Evolutionary conservation across 768 basidiomycete species (phyloP), one percentile per base, ranked within the genome.

Genomic region (Coprinopsis sp.): DNA sequence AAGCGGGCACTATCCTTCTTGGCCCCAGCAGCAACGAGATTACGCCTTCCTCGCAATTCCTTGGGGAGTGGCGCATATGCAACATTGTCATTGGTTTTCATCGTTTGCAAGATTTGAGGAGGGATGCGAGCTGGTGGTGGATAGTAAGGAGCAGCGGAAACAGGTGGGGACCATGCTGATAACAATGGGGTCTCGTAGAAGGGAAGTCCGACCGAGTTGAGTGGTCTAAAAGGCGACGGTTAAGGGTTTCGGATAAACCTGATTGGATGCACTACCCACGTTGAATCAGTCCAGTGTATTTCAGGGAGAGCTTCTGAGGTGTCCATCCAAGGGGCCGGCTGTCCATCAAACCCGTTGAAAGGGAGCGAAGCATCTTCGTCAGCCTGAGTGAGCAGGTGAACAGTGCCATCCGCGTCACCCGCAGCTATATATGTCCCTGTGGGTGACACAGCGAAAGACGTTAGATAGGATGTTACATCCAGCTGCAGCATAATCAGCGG

Each of bases 341-440:
- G 81, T 1, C 91, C 91, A 49, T 91, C 84, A 56, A 85, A 95
- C 0, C 94, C 92, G 54, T 95, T 95, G 64, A 95, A 86, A 2
- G 91, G 87, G 24, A 78, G 66, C 14, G 65, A 69, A 1, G 72
- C 74, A 3, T 74, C 77, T 40, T 84, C 82, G 33, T 84, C 78
- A 10, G 75, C 76, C 44, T 88, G 86, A 39, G 86, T 80, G 57
- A 92, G 68, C 14, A 98, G 68, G 65, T 95, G 91, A 3, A 97
- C 76, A 4, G 73, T 69, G 14, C 94, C 93, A 33, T 89, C 84
- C 0, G 84, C 82, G 57, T 96, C 93, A 1, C 92, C 94, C 54
- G 94, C 92, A 1, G 91, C 93, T 59, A 98, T 73, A 58, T 91
- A 96, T n/a, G 87, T 81, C 28, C 88, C 91, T 3, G 86, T 86